These are phyloP conservation scores for Remersonia thermophila DNA, from an alignment of 2,329 filamentous ascomycete genomes.

Conservation along the genomic window DNA sequence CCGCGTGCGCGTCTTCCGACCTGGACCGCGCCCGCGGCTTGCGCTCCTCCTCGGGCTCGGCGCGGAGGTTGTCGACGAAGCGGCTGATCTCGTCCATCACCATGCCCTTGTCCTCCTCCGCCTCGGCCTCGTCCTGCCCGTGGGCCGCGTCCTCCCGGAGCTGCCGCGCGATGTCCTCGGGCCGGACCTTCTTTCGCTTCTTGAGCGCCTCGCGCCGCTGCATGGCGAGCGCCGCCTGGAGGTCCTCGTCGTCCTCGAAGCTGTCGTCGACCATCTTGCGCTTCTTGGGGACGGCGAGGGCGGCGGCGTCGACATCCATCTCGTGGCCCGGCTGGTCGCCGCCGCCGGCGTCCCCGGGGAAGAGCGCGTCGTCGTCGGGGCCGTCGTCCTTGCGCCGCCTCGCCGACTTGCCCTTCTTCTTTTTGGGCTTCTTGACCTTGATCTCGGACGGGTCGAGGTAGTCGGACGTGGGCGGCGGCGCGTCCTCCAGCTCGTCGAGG, in stretches of 20 bases:
- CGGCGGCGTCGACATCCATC: conserved; percentile 68
- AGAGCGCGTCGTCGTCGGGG: conserved; percentile 44
- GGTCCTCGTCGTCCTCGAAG: conserved; percentile 82
- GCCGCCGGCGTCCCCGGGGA: conserved; percentile 27
- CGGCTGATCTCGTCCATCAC: conserved; percentile 95
- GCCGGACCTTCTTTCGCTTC: conserved; percentile 76
- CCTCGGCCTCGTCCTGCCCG: conserved; percentile 34
- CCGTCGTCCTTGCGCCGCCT: conserved; percentile 55
- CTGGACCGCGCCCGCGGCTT: conserved; percentile 25
- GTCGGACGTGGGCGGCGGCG: conserved; percentile 59
- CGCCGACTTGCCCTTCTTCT: conserved; percentile 69
- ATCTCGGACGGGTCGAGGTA: conserved; percentile 78
- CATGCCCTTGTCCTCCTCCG: conserved; percentile 41
- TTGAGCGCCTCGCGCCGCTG: conserved; percentile 77
- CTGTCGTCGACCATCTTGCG: conserved; percentile 51
- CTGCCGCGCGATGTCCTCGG: conserved; percentile 77
- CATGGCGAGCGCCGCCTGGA: conserved; percentile 74
- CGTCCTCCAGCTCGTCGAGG: conserved; percentile 54
- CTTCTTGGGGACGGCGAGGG: conserved; percentile 41
- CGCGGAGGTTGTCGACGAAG: conserved; percentile 78
- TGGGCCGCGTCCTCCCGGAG: conserved; percentile 48
- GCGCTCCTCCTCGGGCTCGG: conserved; percentile 47
- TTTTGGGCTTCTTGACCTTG: conserved; percentile 92
- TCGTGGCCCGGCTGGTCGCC: conserved; percentile 28
- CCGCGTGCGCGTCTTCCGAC: conserved; percentile 18